Conservation (phyloP, 768 basidiomycete genomes). For the Boletus pseudopeckii region DNA sequence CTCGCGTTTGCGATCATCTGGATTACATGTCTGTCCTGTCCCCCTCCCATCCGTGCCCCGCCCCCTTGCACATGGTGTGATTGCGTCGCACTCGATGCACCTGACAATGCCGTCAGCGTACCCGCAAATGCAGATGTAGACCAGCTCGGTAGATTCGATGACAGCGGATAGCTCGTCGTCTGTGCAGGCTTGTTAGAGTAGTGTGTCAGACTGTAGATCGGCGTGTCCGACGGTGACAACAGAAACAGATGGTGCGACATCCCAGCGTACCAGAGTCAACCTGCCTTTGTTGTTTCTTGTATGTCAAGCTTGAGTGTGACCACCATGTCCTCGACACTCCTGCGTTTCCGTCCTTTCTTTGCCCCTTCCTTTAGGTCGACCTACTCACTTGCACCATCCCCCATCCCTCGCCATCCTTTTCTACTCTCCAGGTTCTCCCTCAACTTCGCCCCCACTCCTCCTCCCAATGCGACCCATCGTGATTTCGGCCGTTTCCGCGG, state of each 20-base stretch:
- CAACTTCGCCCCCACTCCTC: constrained; percentile 15
- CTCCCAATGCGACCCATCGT: constrained; percentile 24
- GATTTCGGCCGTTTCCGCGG: constrained; percentile 5
- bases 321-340: not conserved
- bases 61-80: constrained; percentile 58
- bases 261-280: not conserved
- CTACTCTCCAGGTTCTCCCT: constrained; percentile 6
- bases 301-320: not conserved
- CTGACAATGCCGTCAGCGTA: constrained; percentile 81
- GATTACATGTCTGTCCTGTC: constrained; percentile 88
- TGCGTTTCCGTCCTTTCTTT: constrained; percentile 10
- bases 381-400: not conserved
- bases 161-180: constrained; percentile 60
- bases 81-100: constrained; percentile 74
- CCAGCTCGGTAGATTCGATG: constrained; percentile 85
- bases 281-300: constrained; percentile 10
- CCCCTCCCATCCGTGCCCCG: constrained; percentile 67
- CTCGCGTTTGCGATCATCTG: constrained; percentile 99
- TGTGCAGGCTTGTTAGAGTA: constrained; percentile 72
- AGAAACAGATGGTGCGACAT: constrained; percentile 90
- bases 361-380: not conserved
- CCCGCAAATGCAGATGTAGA: constrained; percentile 90
- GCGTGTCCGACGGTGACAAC: constrained; percentile 83
- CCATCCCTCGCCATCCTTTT: not conserved
- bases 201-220: constrained; percentile 79